Percentiles rank a stretch among this genome's conserved stretches.
phyloP scores from a whole-genome alignment of 2,329 filamentous ascomycete species.

The Curvularia hawaiiensis region DNA sequence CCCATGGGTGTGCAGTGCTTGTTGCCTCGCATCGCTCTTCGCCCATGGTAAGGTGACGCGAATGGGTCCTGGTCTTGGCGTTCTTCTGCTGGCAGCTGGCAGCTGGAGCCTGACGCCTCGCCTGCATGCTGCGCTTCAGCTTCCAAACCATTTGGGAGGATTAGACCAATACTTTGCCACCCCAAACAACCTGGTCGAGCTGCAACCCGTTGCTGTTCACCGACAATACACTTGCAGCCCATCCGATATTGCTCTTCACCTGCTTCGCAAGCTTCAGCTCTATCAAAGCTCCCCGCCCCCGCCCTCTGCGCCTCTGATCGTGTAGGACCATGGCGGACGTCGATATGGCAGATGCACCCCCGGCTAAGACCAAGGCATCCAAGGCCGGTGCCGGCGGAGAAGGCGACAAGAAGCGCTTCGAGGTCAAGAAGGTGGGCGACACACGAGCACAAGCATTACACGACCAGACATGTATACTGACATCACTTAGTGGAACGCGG shows the following conservation, averaged over 20 bases:
- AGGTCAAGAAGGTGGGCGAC: conserved; percentile 88
- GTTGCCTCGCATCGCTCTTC: not conserved
- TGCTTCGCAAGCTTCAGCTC: conserved; percentile 6
- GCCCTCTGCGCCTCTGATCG: conserved; percentile 19
- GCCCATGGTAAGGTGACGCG: conserved; percentile 2
- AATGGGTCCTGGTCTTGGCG: conserved; percentile 20
- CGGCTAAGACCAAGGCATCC: conserved; percentile 57
- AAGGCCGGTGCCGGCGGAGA: conserved; percentile 59
- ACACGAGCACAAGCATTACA: not conserved
- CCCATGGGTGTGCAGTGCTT: not conserved
- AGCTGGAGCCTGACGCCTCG: conserved; percentile 22
- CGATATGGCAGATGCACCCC: conserved; percentile 88
- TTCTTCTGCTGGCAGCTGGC: conserved; percentile 15
- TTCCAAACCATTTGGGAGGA: conserved; percentile 1
- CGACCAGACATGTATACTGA: conserved; percentile 22
- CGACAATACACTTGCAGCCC: not conserved
- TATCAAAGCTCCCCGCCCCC: conserved; percentile 27
- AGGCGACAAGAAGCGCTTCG: conserved; percentile 89
- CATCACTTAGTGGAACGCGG: conserved; percentile 84
- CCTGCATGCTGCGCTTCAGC: conserved; percentile 12
- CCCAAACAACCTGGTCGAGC: conserved; percentile 7
- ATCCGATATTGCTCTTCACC: conserved; percentile 1
- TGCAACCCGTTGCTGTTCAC: conserved; percentile 2
- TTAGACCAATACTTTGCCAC: conserved; percentile 12
- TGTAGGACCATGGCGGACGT: conserved; percentile 79